These are phyloP conservation scores for Chenopodium quinoa DNA, from an alignment of 148 eudicot genomes.

Conservation along the genomic window DNA sequence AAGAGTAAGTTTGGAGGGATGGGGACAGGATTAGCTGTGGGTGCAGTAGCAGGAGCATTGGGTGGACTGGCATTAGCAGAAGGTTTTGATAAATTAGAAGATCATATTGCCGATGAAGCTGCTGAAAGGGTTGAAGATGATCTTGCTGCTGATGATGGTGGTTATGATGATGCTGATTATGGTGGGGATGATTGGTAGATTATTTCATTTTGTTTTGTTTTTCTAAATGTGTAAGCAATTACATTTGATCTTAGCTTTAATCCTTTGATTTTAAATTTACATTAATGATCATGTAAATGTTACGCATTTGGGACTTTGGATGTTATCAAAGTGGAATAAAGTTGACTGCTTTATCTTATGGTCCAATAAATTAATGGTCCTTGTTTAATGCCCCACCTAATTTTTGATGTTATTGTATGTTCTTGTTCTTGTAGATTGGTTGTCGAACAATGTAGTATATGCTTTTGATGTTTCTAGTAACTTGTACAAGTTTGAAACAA, in stretches of 20 bases:
- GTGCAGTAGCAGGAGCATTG: constrained; percentile 71
- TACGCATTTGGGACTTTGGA: too few species aligned
- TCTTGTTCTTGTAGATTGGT: too few species aligned
- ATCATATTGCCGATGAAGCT: constrained; percentile 39
- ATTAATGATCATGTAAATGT: too few species aligned
- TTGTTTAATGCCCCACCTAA: not conserved
- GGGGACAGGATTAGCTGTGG: constrained; percentile 92
- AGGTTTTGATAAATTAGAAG: constrained; percentile 63
- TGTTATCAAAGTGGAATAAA: not conserved
- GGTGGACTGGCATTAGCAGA: constrained; percentile 79
- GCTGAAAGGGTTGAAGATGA: constrained; percentile 34
- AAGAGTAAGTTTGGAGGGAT: constrained; percentile 64
- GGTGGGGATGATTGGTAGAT: constrained; percentile 31
- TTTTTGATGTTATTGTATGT: too few species aligned
- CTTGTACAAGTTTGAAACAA: too few species aligned
- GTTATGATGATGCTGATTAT: constrained; percentile 36
- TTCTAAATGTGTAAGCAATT: not conserved
- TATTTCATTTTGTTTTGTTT: not conserved
- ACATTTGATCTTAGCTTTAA: too few species aligned
- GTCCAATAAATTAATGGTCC: not conserved
- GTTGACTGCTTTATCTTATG: too few species aligned
- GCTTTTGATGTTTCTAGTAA: too few species aligned
- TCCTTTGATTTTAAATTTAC: too few species aligned
- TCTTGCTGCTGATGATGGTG: constrained; percentile 39
- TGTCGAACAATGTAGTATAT: too few species aligned